Evolutionary conservation across 2,329 filamentous ascomycete species (phyloP).

Genomic region (Monascus ruber): DNA sequence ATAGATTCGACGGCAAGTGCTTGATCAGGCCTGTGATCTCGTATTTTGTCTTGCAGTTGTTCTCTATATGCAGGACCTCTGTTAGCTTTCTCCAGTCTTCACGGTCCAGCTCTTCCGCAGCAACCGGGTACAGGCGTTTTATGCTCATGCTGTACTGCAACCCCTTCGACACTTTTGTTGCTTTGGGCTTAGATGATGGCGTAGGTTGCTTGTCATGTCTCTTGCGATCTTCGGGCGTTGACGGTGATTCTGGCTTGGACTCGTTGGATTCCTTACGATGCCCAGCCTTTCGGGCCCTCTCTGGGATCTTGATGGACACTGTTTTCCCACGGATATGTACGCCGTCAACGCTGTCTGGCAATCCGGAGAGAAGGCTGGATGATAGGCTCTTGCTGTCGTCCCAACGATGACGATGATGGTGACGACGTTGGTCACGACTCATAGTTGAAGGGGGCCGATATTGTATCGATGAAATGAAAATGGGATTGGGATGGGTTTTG

Average conservation of each 20-base stretch:
- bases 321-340: not conserved
- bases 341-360: not conserved
- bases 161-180: not conserved
- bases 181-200: not conserved
- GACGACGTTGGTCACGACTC: no score
- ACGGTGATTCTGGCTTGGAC: not conserved
- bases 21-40: slow-evolving; percentile 3
- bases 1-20: slow-evolving; percentile 3
- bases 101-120: slow-evolving; percentile 9
- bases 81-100: slow-evolving; percentile 13
- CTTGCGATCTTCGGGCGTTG: not conserved
- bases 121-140: slow-evolving; percentile 5
- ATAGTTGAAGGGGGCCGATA: no score
- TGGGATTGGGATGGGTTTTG: no score
- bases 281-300: not conserved
- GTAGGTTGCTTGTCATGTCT: not conserved
- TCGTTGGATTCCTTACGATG: not conserved
- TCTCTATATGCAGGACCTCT: slow-evolving; percentile 12
- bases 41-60: slow-evolving; percentile 2
- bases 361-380: not conserved
- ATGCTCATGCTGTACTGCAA: slow-evolving; percentile 1
- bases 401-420: not conserved
- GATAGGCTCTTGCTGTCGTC: not conserved
- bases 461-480: no score
- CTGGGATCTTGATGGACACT: not conserved